These are phyloP conservation scores for Lactifluus volemus DNA, from an alignment of 768 basidiomycete species.

Conservation along the genomic window DNA sequence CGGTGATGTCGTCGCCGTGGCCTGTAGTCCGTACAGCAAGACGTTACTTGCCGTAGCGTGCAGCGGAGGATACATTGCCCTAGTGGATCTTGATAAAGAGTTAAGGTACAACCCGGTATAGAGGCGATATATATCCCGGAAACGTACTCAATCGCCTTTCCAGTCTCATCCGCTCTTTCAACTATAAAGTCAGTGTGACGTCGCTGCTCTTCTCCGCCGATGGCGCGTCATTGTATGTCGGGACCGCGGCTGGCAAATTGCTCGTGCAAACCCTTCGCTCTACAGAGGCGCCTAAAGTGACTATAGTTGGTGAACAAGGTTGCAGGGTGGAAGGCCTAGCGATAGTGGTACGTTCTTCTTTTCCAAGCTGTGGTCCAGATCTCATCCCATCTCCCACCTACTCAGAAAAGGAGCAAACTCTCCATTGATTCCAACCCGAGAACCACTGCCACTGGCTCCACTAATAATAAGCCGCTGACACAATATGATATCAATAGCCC, in stretches of 20 bases:
- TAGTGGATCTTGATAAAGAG: slow-evolving; percentile 71
- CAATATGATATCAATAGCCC: slow-evolving; percentile 14
- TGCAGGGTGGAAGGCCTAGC: slow-evolving; percentile 43
- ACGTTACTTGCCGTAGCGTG: slow-evolving; percentile 54
- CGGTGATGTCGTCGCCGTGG: slow-evolving; percentile 46
- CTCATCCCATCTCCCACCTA: not conserved
- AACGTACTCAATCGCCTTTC: not conserved
- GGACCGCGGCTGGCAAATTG: slow-evolving; percentile 57
- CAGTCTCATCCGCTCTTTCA: slow-evolving; percentile 53
- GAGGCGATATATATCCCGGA: not conserved
- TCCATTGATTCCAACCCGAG: slow-evolving; percentile 24
- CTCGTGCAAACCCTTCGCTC: slow-evolving; percentile 55
- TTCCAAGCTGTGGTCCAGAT: not conserved
- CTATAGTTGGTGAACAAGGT: slow-evolving; percentile 41
- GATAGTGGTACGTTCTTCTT: slow-evolving; percentile 40
- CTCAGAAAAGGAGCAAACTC: slow-evolving; percentile 20
- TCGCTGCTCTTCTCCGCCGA: slow-evolving; percentile 62
- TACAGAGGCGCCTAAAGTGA: slow-evolving; percentile 51
- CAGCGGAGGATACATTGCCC: slow-evolving; percentile 42
- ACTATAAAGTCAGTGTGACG: slow-evolving; percentile 45
- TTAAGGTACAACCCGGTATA: slow-evolving; percentile 41
- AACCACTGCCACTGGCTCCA: slow-evolving; percentile 22
- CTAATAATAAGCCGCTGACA: slow-evolving; percentile 23
- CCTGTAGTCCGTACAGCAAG: slow-evolving; percentile 71
- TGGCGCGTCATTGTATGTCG: slow-evolving; percentile 57